These are phyloP conservation scores for Galerina sulciceps DNA, from an alignment of 768 basidiomycete species.

Conservation along the genomic window DNA sequence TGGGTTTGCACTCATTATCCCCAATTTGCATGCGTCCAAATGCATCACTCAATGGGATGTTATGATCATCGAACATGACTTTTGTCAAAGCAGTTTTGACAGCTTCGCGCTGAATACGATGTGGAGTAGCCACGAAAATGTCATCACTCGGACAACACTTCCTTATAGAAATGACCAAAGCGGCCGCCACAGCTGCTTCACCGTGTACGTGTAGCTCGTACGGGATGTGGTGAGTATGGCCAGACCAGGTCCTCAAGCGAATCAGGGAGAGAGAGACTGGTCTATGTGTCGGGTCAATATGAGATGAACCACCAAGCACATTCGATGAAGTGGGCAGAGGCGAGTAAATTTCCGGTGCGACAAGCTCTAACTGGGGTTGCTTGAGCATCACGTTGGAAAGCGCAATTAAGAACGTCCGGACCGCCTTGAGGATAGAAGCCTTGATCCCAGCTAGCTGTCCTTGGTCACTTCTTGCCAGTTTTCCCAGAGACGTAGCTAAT, in stretches of 20 bases:
- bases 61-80: constrained; percentile 20
- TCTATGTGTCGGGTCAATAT: constrained; percentile 27
- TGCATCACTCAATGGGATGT: constrained; percentile 12
- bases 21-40: constrained; percentile 20
- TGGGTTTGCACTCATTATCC: constrained; percentile 11
- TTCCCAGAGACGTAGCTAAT: constrained; percentile 38
- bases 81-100: constrained; percentile 42
- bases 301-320: constrained; percentile 8
- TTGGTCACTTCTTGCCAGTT: constrained; percentile 25
- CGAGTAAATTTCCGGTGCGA: constrained; percentile 20
- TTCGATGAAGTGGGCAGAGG: constrained; percentile 9
- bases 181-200: constrained; percentile 51
- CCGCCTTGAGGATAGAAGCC: constrained; percentile 24
- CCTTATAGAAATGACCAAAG: constrained; percentile 41
- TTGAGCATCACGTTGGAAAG: constrained; percentile 50
- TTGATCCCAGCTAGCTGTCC: constrained; percentile 23
- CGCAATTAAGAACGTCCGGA: constrained; percentile 42
- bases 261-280: constrained; percentile 51
- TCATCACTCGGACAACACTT: constrained; percentile 44
- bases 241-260: constrained; percentile 38
- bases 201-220: constrained; percentile 52
- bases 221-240: constrained; percentile 34
- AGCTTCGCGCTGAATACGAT: constrained; percentile 55
- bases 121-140: constrained; percentile 56
- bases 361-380: constrained; percentile 38